Percentiles rank a stretch among this genome's conserved stretches.
Conservation (phyloP, 1,284 basidiomycete genomes). For the Puccinia polysora region DNA sequence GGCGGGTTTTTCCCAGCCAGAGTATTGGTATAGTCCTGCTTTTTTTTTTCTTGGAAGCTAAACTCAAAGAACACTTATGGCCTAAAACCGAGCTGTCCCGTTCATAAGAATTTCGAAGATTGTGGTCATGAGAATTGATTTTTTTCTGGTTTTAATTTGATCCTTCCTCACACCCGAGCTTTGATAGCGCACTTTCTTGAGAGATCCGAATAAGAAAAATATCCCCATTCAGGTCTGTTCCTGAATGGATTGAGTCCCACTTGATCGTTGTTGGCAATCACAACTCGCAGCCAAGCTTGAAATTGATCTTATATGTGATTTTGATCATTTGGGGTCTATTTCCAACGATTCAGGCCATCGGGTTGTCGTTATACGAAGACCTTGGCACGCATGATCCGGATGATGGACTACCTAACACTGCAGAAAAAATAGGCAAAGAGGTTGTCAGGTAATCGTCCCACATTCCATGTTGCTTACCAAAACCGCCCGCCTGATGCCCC, state of each 20-base stretch:
- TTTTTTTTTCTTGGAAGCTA: neutral
- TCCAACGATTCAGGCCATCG: conserved; percentile 66
- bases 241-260: neutral
- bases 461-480: no score
- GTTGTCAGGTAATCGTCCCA: conserved; percentile 17
- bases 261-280: no score
- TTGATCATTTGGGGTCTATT: neutral
- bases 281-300: no score
- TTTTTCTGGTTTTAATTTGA: neutral
- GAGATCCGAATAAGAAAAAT: conserved; percentile 63
- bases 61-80: neutral
- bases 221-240: conserved; percentile 42
- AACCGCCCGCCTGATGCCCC: no score
- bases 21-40: conserved; percentile 66
- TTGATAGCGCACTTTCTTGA: conserved; percentile 73
- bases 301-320: no score
- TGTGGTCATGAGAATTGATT: neutral
- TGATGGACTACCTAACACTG: conserved; percentile 34
- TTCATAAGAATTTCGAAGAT: no score
- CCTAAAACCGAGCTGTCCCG: no score
- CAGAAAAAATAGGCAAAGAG: conserved; percentile 40
- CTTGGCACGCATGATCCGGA: conserved; percentile 53
- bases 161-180: no score
- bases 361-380: conserved; percentile 83
- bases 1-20: conserved; percentile 89